Conservation (phyloP, 768 basidiomycete species). For the Lactarius akahatsu region DNA sequence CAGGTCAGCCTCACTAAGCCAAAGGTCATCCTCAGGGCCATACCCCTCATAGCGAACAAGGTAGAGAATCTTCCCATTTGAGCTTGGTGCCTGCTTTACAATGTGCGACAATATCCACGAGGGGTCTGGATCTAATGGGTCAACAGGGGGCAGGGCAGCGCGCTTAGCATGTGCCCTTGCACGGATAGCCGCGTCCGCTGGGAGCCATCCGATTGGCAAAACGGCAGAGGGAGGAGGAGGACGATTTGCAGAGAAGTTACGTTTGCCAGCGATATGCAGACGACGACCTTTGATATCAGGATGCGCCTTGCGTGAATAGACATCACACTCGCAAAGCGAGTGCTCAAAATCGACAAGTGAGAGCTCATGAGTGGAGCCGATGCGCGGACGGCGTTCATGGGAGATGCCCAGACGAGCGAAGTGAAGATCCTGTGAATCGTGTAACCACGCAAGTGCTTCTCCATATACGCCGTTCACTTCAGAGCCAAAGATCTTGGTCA, state of each 20-base stretch:
- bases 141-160: constrained; percentile 28
- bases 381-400: constrained; percentile 32
- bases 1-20: constrained; percentile 30
- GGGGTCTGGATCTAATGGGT: constrained; percentile 27
- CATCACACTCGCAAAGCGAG: constrained; percentile 75
- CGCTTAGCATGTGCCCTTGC: constrained; percentile 20
- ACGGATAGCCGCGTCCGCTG: constrained; percentile 13
- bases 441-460: constrained; percentile 64
- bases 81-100: constrained; percentile 32
- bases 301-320: constrained; percentile 63
- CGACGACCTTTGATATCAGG: constrained; percentile 44
- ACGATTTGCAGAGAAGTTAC: constrained; percentile 27
- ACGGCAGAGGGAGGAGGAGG: constrained; percentile 33
- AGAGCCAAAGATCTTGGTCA: constrained; percentile 64
- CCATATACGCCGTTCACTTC: constrained; percentile 45
- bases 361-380: constrained; percentile 35
- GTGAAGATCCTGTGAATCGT: constrained; percentile 55
- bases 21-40: constrained; percentile 35
- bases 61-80: constrained; percentile 24
- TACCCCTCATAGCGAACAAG: constrained; percentile 36
- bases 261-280: constrained; percentile 36
- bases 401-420: constrained; percentile 54
- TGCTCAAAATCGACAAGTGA: constrained; percentile 78
- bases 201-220: constrained; percentile 32
- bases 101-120: constrained; percentile 37